Evolutionary conservation across 1,284 basidiomycete genomes (phyloP).

Genomic region (Microbotryum lychnidis-dioicae): DNA sequence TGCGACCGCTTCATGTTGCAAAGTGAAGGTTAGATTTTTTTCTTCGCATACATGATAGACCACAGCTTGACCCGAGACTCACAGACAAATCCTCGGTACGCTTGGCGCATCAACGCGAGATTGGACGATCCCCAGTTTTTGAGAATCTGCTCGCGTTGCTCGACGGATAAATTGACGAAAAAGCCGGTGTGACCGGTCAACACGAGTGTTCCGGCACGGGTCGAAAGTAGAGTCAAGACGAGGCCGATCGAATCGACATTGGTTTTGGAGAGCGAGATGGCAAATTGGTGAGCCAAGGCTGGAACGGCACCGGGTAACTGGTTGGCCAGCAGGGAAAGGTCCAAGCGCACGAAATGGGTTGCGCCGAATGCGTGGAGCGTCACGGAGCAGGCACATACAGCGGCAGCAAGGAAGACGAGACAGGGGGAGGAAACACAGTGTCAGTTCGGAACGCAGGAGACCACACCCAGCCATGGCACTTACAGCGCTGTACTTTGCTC

Average conservation of each 20-base stretch:
- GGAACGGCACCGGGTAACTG: slow-evolving; percentile 17
- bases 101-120: slow-evolving; percentile 15
- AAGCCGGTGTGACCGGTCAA: slow-evolving; percentile 14
- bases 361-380: no score
- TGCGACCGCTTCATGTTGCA: slow-evolving; percentile 4
- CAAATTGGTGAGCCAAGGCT: slow-evolving; percentile 17
- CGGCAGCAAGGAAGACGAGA: no score
- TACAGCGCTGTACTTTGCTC: no score
- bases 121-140: slow-evolving; percentile 18
- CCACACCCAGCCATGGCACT: no score
- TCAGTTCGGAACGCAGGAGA: no score
- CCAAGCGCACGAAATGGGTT: no score
- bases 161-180: slow-evolving; percentile 14
- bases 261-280: slow-evolving; percentile 9
- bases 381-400: no score
- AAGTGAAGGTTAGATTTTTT: no score
- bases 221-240: slow-evolving; percentile 17
- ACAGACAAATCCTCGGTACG: slow-evolving; percentile 19
- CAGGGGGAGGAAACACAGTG: no score
- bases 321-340: no score
- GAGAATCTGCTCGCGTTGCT: slow-evolving; percentile 18
- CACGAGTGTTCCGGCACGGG: slow-evolving; percentile 22
- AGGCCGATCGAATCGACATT: slow-evolving; percentile 18
- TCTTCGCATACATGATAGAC: no score
- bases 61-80: neutral